These are phyloP conservation scores for Hypoxylon cercidicola DNA, from an alignment of 495 filamentous ascomycete species.

Conservation along the genomic window DNA sequence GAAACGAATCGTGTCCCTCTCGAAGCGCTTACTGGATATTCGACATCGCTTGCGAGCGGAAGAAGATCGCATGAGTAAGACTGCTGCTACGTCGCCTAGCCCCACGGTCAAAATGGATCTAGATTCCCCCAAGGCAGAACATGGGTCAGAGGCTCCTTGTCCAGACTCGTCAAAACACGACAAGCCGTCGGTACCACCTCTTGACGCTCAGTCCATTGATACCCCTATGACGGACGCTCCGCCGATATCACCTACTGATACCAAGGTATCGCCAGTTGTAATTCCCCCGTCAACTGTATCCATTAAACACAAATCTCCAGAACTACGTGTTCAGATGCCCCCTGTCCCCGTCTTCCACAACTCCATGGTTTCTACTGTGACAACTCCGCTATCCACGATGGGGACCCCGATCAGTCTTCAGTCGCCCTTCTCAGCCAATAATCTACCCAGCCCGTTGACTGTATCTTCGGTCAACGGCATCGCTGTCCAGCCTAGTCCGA, in stretches of 20 bases:
- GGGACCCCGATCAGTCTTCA: conserved; percentile 58
- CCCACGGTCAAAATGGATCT: conserved; percentile 48
- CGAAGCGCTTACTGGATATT: conserved; percentile 59
- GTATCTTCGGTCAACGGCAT: conserved; percentile 56
- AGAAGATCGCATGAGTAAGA: conserved; percentile 46
- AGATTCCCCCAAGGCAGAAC: conserved; percentile 43
- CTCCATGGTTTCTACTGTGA: conserved; percentile 41
- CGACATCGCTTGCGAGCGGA: conserved; percentile 53
- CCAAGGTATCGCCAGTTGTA: conserved; percentile 11
- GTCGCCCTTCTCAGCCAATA: conserved; percentile 60
- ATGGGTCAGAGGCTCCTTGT: conserved; percentile 21
- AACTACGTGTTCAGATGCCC: conserved; percentile 63
- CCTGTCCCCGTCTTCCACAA: conserved; percentile 54
- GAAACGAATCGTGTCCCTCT: conserved; percentile 55
- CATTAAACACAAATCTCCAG: conserved; percentile 52
- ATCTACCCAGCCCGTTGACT: conserved; percentile 54
- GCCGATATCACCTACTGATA: conserved; percentile 28
- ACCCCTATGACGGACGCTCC: conserved; percentile 41
- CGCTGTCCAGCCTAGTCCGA: conserved; percentile 65
- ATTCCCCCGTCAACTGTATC: conserved; percentile 18
- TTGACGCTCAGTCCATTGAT: conserved; percentile 19
- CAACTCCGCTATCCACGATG: conserved; percentile 57
- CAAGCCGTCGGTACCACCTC: conserved; percentile 12
- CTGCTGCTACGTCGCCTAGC: conserved; percentile 23
- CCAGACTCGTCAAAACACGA: conserved; percentile 19